Evolutionary conservation across 2,329 filamentous ascomycete genomes (phyloP).

Genomic region (Monosporascus cannonballus): DNA sequence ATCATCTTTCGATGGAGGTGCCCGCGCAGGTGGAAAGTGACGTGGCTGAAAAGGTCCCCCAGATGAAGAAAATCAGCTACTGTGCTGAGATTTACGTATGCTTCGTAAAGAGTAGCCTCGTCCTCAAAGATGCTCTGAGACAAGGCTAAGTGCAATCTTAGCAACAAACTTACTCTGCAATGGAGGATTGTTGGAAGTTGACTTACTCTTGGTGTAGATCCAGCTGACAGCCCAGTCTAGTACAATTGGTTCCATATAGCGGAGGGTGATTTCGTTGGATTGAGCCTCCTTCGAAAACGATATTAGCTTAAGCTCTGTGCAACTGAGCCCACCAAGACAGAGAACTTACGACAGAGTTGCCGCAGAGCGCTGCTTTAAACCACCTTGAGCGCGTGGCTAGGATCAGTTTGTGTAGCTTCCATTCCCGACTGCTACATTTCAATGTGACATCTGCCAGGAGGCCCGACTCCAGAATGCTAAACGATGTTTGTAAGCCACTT

Average conservation of each 20-base stretch:
- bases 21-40: too few species aligned
- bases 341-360: not conserved
- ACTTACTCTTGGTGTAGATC: conserved; percentile 1
- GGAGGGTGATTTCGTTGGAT: not conserved
- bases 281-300: not conserved
- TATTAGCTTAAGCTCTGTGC: not conserved
- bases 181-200: too few species aligned
- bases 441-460: not conserved
- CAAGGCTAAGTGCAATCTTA: too few species aligned
- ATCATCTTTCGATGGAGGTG: too few species aligned
- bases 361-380: conserved; percentile 1
- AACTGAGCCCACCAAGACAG: not conserved
- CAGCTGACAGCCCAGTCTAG: conserved; percentile 1
- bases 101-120: too few species aligned
- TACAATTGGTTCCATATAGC: not conserved
- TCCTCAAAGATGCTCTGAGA: too few species aligned
- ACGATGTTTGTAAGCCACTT: not conserved
- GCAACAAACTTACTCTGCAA: too few species aligned
- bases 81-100: too few species aligned
- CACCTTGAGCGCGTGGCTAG: conserved; percentile 1
- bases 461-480: not conserved
- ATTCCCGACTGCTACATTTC: not conserved
- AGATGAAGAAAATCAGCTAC: too few species aligned
- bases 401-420: conserved; percentile 1
- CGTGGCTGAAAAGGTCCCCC: too few species aligned